Evolutionary conservation across 2,329 filamentous ascomycete genomes (phyloP), one percentile per base, ranked within the genome.

Genomic region (Ophiostoma montium): DNA sequence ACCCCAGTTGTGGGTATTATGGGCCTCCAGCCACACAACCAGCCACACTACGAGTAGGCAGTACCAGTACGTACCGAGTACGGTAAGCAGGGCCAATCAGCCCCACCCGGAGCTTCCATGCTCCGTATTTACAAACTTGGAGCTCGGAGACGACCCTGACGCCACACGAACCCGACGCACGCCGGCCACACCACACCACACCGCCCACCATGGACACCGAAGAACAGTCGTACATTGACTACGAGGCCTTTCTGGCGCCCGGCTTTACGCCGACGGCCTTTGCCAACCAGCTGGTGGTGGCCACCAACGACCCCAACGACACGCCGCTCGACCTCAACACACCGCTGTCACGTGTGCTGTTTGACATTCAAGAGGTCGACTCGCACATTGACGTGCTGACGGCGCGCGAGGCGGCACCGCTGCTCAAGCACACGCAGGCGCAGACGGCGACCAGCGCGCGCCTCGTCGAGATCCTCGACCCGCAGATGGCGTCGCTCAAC

Each of bases 291-390:
- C 80, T 98, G 52, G 85, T 96, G 45, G 79, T 89, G 50, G 75
- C 82, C 35, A 96, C 90, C 49, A 96, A 96, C 70, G 94, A 95
- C 67, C 75, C 87, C 51, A 86, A 83, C 57, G 92, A 96, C 66
- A 82, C 82, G 2, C 84, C 87, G 7, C 77, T 96, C 58, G 92
- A 98, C 64, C 83, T 98, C 50, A 90, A 88, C 6, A 96, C 92
- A 15, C 90, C 92, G 3, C 75, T 98, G 44, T 95, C 89, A 5
- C 80, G 87, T 49, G 89, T 95, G 5, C 79, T 96, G 7, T 98
- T 98, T 66, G 92, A 98, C 65, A 82, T 92, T 3, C 92, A 96
- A 62, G 92, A 96, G 66, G 84, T 98, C 56, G 90, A 96, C 66
- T 94, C 89, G 0, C 88, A 94, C 62, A 95, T 98, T 55, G 87